Percentiles rank a stretch among this genome's conserved stretches.
phyloP scores from a whole-genome alignment of 2,329 filamentous ascomycete genomes.

The Fusarium nurragi region DNA sequence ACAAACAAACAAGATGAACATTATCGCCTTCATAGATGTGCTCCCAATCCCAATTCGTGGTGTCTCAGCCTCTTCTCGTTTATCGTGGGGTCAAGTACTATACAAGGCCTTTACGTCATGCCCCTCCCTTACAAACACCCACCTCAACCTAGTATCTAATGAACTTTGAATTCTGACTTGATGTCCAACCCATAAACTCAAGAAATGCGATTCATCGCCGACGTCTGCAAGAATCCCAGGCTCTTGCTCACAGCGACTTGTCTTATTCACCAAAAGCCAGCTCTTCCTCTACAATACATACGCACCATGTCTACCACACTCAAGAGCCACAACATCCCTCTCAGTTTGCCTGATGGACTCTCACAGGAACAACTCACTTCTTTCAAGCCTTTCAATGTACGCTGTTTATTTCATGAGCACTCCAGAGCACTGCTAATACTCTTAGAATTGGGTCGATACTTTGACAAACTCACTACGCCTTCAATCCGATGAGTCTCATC shows the following conservation, averaged over 20 bases:
- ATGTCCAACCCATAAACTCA: background rate
- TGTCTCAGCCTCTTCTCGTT: background rate
- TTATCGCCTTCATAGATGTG: background rate
- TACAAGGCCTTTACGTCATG: conserved; percentile 18
- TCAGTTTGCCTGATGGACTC: conserved; percentile 57
- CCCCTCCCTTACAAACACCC: background rate
- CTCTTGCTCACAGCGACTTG: conserved; percentile 1
- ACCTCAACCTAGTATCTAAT: background rate
- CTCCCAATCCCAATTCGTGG: background rate
- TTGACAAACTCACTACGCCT: conserved; percentile 58
- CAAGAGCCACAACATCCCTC: conserved; percentile 48
- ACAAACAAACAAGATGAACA: background rate
- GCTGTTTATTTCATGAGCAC: background rate
- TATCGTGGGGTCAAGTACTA: conserved; percentile 1
- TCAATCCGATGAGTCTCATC: conserved; percentile 56
- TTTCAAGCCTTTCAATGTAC: conserved; percentile 63
- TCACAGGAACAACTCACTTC: conserved; percentile 55
- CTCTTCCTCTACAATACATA: background rate
- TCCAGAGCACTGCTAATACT: background rate
- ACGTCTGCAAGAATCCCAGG: conserved; percentile 6
- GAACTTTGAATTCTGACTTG: background rate
- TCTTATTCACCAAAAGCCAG: background rate
- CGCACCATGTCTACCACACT: conserved; percentile 41
- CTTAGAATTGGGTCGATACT: conserved; percentile 60
- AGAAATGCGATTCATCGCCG: conserved; percentile 26